These are phyloP conservation scores for Fusarium sp. DNA, from an alignment of 2,329 filamentous ascomycete genomes.

Conservation along the genomic window DNA sequence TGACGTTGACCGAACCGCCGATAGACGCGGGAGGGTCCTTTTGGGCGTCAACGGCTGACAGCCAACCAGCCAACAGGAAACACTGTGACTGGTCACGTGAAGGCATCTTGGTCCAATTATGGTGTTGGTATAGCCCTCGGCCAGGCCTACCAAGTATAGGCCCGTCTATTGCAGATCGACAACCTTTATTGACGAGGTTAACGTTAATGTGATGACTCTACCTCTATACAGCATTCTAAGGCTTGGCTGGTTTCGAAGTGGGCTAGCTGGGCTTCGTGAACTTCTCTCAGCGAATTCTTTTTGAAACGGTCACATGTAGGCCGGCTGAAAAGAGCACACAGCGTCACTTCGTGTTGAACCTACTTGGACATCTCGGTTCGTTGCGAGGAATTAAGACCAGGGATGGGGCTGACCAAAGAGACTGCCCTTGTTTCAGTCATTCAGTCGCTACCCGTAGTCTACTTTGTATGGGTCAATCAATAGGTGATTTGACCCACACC, in stretches of 20 bases:
- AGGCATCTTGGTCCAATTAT: slow-evolving; percentile 13
- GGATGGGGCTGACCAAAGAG: slow-evolving; percentile 6
- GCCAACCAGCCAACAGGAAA: slow-evolving; percentile 32
- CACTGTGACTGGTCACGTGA: slow-evolving; percentile 26
- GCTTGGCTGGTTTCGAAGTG: slow-evolving; percentile 32
- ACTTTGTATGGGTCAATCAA: slow-evolving; percentile 11
- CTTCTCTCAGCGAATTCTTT: slow-evolving; percentile 11
- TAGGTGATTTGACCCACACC: slow-evolving; percentile 22
- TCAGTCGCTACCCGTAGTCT: neutral
- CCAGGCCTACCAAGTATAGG: slow-evolving; percentile 3
- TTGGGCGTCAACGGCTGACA: slow-evolving; percentile 26
- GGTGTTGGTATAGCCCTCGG: slow-evolving; percentile 26
- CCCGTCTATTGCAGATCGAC: slow-evolving; percentile 23
- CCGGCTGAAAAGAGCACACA: slow-evolving; percentile 26
- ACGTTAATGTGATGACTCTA: slow-evolving; percentile 13
- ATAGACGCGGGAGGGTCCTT: slow-evolving; percentile 31
- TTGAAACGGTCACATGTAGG: slow-evolving; percentile 9
- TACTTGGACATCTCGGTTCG: slow-evolving; percentile 22
- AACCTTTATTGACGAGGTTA: slow-evolving; percentile 16
- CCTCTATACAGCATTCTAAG: neutral
- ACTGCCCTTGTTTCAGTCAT: slow-evolving; percentile 21
- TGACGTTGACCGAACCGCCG: slow-evolving; percentile 31
- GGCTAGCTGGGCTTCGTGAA: slow-evolving; percentile 3
- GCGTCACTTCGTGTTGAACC: slow-evolving; percentile 11
- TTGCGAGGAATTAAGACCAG: slow-evolving; percentile 22